Base-by-base conservation (phyloP, 2,329 filamentous ascomycete genomes). In the Ceratocystis lukuohia region DNA sequence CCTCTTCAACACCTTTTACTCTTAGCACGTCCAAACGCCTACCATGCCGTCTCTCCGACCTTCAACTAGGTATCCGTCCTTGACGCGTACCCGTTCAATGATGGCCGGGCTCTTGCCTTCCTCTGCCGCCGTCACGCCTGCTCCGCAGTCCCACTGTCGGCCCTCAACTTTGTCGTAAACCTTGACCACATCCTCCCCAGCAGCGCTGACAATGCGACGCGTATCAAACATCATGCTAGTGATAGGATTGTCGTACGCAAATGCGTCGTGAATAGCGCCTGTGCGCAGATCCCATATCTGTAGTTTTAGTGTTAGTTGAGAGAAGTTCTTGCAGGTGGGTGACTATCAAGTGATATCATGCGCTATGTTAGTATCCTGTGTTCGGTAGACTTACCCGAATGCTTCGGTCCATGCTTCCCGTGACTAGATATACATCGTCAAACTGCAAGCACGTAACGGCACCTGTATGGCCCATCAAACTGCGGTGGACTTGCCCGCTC, bases 211-310 rank as follows among this genome's bases (percentile, higher is more conserved):
- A 70, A 99, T 99, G 63, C 92, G 85, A 64, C 92, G 86, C 15
- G 84, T 78, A 76, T 99, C 94, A 74, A 99, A 99, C 87, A 95
- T 96, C 91, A 97, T 96, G 79, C 88, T 90, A 41, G 91, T 96
- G 67, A 99, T 84, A 0, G 92, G 86, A 72, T 89, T 82, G 73
- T 97, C 92, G 77, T 97, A 99, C 25, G 93, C 94, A 75, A 92
- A 99, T 20, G 93, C 94, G 74, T 99, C 94, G 74, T 88, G 88
- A 71, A 99, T 96, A 44, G 91, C 92, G 59, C 94, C 94, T 12
- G 91, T 97, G 65, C 94, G 89, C 66, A 99, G 87, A 76, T 99
- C 94, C 94, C 94, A 99, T 74, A 99, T 97, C 92, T 97, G 73
- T 56, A 48, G 15, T 66, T n/a, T 30, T 12, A 25, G 1, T 66